Evolutionary conservation across 129 eudicot species (phyloP), one percentile per base, ranked within the genome.

Genomic region (Cynara cardunculus): DNA sequence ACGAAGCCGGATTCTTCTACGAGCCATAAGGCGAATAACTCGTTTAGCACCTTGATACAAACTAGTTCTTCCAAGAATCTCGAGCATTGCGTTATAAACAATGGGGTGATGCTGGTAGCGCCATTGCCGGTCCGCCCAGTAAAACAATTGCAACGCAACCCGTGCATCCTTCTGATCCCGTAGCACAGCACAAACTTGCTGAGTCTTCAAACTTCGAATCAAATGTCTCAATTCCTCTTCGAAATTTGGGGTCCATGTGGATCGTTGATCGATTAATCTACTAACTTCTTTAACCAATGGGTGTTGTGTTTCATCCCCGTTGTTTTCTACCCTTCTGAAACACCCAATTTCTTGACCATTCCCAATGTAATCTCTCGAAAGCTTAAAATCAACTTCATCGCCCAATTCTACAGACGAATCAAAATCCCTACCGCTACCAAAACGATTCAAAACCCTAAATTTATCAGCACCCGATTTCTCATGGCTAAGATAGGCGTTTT

Each of bases 91-190:
- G 68, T 73, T 87, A 56, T 94, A 94, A 67, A 94, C 94, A 8
- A 90, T 14, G 0, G 89, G 88, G 34, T 94, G 85, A 21, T 94
- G 98, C 16, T 86, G 87, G 34, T 94, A 94, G 75, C 98, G 84
- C 97, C 97, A 94, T 56, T 90, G 94, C 72, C 92, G 27, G 34
- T 94, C 91, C 2, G 96, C 94, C 98, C 98, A 94, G 26, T 87
- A 82, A 44, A 94, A 94, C 87, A 94, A 86, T 3, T 92, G 85
- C 80, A 94, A 79, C 4, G 98, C 97, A n/a, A 87, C 70, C 75
- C 98, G 78, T 24, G 93, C 92, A 82, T 94, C 98, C 2, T 84
- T 27, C 72, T 80, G 94, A 24, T 84, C 76, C 25, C 71, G 78
- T 25, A 94, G 75, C 24, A 94, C 97, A 4, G 92, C 88, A 78